A percentile compares a stretch with the other conserved stretches of the same genome.
Evolutionary conservation across 1,284 basidiomycete genomes (phyloP).

Genomic region (Polyporus tsugae): DNA sequence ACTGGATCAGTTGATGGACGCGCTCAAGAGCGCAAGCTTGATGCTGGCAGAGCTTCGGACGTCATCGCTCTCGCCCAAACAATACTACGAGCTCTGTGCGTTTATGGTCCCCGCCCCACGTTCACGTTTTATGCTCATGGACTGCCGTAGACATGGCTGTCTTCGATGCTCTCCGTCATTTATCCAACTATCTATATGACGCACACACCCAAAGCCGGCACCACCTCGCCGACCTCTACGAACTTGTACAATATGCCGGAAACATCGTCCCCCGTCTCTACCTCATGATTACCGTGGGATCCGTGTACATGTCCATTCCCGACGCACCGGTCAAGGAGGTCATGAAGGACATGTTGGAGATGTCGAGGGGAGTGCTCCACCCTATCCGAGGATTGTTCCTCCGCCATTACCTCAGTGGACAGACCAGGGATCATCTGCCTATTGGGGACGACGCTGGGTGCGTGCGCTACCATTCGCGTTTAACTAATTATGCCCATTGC

Average conservation of each 20-base stretch:
- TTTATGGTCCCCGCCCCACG: constrained; percentile 23
- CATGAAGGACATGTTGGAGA: constrained; percentile 99
- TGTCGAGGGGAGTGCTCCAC: constrained; percentile 94
- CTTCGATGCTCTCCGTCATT: constrained; percentile 91
- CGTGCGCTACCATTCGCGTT: constrained; percentile 39
- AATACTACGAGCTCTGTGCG: constrained; percentile 96
- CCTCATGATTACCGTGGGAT: constrained; percentile 98
- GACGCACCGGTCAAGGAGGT: constrained; percentile 97
- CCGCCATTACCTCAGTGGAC: constrained; percentile 93
- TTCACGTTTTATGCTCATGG: constrained; percentile 12
- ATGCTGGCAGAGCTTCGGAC: constrained; percentile 96
- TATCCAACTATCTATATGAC: constrained; percentile 95
- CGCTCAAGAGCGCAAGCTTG: constrained; percentile 91
- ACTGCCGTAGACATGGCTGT: constrained; percentile 87
- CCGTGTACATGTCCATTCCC: constrained; percentile 96
- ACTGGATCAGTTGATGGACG: constrained; percentile 96
- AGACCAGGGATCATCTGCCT: constrained; percentile 94
- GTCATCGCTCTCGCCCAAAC: constrained; percentile 91
- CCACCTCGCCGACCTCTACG: constrained; percentile 96
- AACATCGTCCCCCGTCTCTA: constrained; percentile 94
- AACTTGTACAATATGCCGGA: constrained; percentile 96
- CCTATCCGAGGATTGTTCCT: constrained; percentile 93
- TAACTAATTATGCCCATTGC: not conserved
- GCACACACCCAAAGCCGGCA: constrained; percentile 90
- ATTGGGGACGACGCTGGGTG: constrained; percentile 86